A percentile compares a stretch with the other conserved stretches of the same genome.
These are phyloP conservation scores for Populus nigra DNA, from an alignment of 345 rosid genomes.

Conservation along the genomic window DNA sequence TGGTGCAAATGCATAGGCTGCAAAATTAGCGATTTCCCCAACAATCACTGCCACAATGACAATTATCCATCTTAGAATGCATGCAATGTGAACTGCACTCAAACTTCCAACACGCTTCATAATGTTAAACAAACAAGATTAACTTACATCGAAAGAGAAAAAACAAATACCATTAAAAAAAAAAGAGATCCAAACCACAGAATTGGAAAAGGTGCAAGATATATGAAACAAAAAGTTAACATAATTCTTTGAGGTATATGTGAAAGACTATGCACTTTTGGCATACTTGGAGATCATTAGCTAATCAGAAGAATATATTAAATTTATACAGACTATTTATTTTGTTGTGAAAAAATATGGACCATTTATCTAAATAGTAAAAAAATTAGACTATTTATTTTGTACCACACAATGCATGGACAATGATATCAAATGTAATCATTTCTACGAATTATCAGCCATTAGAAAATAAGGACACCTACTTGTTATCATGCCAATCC, in stretches of 20 bases:
- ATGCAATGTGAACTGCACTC: background rate
- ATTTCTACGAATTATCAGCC: background rate
- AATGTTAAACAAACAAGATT: background rate
- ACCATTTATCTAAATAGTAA: background rate
- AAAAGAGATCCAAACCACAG: background rate
- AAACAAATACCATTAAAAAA: background rate
- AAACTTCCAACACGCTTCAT: background rate
- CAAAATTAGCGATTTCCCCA: constrained; percentile 30
- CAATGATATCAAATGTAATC: background rate
- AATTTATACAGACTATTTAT: background rate
- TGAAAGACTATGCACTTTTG: background rate
- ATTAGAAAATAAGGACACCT: background rate
- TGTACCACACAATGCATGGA: background rate
- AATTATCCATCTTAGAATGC: constrained; percentile 23
- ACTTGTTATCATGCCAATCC: constrained; percentile 30
- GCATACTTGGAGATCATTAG: background rate
- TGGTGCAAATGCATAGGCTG: constrained; percentile 34
- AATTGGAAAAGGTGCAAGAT: background rate
- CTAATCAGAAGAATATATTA: background rate
- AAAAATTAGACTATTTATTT: background rate
- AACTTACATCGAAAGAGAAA: background rate
- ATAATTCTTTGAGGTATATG: background rate
- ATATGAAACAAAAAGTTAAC: background rate
- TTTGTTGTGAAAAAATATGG: background rate
- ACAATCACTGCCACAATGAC: constrained; percentile 23